phyloP scores from a whole-genome alignment of 1,139 yeast species.

The Pichia sp. region DNA sequence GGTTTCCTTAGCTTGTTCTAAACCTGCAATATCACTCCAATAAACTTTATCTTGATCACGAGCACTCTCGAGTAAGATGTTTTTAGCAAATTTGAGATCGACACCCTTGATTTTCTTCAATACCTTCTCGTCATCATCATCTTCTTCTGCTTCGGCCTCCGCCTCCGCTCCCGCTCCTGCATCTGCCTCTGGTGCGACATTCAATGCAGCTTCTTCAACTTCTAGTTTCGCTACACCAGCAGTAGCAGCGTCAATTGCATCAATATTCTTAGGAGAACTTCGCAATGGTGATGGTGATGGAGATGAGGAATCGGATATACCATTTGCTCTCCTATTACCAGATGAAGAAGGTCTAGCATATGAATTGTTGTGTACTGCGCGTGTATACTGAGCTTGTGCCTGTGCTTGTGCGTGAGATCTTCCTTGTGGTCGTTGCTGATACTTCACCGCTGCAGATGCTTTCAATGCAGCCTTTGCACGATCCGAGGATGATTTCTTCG shows the following conservation, averaged over 20 bases:
- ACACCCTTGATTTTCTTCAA: constrained; percentile 38
- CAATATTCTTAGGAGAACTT: no score
- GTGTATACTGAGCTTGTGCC: background rate
- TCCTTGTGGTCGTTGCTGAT: constrained; percentile 19
- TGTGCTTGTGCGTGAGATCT: background rate
- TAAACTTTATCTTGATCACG: constrained; percentile 93
- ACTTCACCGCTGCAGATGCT: constrained; percentile 26
- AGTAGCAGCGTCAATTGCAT: no score
- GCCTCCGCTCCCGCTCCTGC: constrained; percentile 17
- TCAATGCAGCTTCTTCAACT: background rate
- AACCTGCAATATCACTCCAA: constrained; percentile 96
- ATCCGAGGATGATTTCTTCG: constrained; percentile 16
- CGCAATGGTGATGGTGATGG: constrained; percentile 1
- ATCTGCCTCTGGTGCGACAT: background rate
- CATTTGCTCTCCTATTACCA: background rate
- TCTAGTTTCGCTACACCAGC: background rate
- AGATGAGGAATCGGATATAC: constrained; percentile 1
- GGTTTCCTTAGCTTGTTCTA: constrained; percentile 83
- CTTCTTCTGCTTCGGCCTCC: constrained; percentile 29
- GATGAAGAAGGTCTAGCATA: constrained; percentile 4
- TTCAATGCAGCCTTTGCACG: constrained; percentile 26
- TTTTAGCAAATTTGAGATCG: constrained; percentile 42
- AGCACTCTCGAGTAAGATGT: constrained; percentile 84
- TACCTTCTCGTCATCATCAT: constrained; percentile 49
- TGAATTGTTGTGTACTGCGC: background rate